phyloP scores from a whole-genome alignment of 139 green algal species.

The Chlamydomonas sp. region DNA sequence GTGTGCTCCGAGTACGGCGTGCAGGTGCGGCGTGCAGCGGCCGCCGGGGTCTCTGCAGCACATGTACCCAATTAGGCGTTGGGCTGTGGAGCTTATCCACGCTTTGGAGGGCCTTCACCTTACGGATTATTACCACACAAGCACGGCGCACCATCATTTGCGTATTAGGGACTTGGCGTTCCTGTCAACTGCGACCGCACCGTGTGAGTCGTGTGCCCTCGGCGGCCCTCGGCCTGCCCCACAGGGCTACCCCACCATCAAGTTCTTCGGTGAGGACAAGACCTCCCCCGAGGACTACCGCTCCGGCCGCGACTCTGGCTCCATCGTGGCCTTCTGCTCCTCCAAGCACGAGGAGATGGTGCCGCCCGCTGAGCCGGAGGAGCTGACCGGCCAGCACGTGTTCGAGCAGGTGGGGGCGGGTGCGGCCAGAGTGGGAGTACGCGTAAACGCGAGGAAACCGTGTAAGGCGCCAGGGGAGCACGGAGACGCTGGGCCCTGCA shows the following conservation, averaged over 20 bases:
- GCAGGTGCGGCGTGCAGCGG: constrained; percentile 18
- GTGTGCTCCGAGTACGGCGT: constrained; percentile 57
- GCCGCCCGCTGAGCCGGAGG: constrained; percentile 9
- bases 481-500: no score
- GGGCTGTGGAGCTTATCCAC: no score
- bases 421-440: not conserved
- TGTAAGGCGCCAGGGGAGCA: no score
- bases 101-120: no score
- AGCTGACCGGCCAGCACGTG: constrained; percentile 50
- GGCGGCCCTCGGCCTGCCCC: not conserved
- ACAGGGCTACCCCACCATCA: constrained; percentile 92
- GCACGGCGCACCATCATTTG: no score
- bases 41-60: not conserved
- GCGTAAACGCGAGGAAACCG: no score
- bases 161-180: no score
- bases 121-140: no score
- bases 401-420: constrained; percentile 49
- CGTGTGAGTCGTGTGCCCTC: not conserved
- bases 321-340: constrained; percentile 67
- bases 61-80: not conserved
- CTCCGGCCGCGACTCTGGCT: constrained; percentile 64
- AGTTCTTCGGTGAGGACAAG: constrained; percentile 88
- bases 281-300: constrained; percentile 84
- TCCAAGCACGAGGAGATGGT: constrained; percentile 17
- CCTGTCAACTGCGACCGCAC: not conserved